Percentiles rank a stretch among this genome's conserved stretches.
These are phyloP conservation scores for Tulasnella sp. DNA, from an alignment of 768 basidiomycete genomes.

Conservation along the genomic window DNA sequence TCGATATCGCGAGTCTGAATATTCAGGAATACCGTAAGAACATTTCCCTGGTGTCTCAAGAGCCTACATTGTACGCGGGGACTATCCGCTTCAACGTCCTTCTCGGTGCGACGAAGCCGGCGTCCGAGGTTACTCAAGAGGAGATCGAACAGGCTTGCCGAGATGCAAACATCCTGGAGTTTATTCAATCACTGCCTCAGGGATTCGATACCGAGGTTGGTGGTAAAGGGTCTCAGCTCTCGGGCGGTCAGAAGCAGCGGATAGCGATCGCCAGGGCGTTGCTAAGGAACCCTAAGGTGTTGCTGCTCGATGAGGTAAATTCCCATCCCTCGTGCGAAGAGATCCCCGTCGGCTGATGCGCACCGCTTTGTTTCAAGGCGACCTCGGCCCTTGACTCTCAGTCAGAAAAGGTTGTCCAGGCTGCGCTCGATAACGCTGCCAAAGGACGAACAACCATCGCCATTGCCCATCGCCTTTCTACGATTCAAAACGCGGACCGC, in stretches of 20 bases:
- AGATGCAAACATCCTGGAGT: constrained; percentile 89
- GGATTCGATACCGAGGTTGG: constrained; percentile 91
- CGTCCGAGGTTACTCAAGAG: constrained; percentile 72
- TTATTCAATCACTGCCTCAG: constrained; percentile 78
- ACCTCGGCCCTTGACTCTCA: constrained; percentile 87
- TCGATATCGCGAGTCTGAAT: constrained; percentile 70
- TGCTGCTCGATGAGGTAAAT: constrained; percentile 70
- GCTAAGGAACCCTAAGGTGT: constrained; percentile 81
- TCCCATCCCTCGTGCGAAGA: neutral
- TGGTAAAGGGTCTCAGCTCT: constrained; percentile 83
- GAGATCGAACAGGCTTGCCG: constrained; percentile 83
- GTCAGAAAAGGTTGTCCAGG: constrained; percentile 92
- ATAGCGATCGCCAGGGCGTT: constrained; percentile 88
- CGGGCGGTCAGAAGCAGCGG: constrained; percentile 81
- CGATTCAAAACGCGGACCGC: constrained; percentile 85
- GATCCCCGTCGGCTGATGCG: no score
- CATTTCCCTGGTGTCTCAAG: constrained; percentile 87
- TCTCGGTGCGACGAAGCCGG: constrained; percentile 75
- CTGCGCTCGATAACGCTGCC: constrained; percentile 85
- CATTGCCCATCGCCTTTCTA: constrained; percentile 90
- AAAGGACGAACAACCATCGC: constrained; percentile 91
- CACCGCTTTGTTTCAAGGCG: constrained; percentile 40
- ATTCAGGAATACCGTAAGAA: constrained; percentile 84
- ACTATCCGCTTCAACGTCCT: constrained; percentile 87
- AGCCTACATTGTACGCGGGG: constrained; percentile 83